These are phyloP conservation scores for Syzygium malaccense DNA, from an alignment of 441 rosid genomes.

Conservation along the genomic window DNA sequence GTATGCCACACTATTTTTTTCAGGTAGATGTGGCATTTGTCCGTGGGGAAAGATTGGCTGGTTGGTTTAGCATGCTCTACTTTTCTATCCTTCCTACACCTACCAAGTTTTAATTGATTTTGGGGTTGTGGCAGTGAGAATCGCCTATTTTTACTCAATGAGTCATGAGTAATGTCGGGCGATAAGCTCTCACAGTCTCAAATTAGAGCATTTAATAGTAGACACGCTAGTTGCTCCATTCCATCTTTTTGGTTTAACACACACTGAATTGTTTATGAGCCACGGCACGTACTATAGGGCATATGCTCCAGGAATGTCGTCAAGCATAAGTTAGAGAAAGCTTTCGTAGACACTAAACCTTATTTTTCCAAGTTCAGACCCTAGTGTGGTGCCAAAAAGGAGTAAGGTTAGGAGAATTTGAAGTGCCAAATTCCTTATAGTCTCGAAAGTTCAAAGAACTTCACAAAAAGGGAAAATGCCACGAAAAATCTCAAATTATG, in stretches of 20 bases:
- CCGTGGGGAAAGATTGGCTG: not conserved
- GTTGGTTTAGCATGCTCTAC: not conserved
- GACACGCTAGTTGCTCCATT: not conserved
- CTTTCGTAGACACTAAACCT: not conserved
- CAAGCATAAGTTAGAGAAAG: not conserved
- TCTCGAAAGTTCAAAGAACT: not conserved
- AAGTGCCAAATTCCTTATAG: not conserved
- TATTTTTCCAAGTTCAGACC: not conserved
- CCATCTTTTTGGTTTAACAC: not conserved
- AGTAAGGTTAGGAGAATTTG: not conserved
- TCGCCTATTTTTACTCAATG: not conserved
- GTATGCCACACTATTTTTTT: not conserved
- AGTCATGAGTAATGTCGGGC: not conserved
- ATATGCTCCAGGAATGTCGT: not conserved
- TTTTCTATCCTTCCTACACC: not conserved
- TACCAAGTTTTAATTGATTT: not conserved
- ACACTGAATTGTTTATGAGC: not conserved
- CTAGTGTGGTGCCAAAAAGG: not conserved
- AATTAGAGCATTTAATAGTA: not conserved
- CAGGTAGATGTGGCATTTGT: not conserved
- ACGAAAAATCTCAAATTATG: too few species aligned
- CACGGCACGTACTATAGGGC: not conserved
- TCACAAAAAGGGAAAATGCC: not conserved
- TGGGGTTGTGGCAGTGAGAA: not conserved
- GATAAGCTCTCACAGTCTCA: not conserved